These are phyloP conservation scores for Closterium sp. DNA, from an alignment of 139 green algal genomes.

Conservation along the genomic window DNA sequence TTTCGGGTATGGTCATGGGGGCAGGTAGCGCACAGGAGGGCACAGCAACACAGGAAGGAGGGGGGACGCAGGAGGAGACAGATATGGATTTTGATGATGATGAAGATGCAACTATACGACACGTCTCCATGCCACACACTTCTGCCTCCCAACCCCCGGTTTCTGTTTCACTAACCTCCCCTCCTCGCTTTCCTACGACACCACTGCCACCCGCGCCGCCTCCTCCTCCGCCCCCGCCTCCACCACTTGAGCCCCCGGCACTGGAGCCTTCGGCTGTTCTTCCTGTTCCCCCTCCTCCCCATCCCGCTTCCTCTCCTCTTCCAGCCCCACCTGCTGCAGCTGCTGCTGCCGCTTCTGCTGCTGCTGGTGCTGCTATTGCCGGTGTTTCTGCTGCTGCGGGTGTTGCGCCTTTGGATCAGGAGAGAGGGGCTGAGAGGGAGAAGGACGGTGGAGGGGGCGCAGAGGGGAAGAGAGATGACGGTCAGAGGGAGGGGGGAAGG, in stretches of 20 bases:
- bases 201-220: conserved; percentile 24
- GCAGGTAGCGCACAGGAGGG: not conserved
- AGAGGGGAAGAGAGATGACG: not conserved
- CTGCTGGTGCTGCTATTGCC: not conserved
- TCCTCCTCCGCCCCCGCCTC: conserved; percentile 14
- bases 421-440: not conserved
- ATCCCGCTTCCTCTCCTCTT: not conserved
- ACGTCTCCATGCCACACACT: not conserved
- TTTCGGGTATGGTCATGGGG: not conserved
- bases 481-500: not conserved
- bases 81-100: not conserved
- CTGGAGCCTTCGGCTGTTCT: not conserved
- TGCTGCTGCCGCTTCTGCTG: not conserved
- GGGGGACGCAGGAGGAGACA: not conserved
- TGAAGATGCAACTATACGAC: not conserved
- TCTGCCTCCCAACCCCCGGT: not conserved
- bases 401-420: not conserved
- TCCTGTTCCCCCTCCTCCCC: conserved; percentile 10
- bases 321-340: not conserved
- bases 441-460: not conserved
- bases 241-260: conserved; percentile 13
- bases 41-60: not conserved
- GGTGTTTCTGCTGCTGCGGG: not conserved
- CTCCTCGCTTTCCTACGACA: not conserved
- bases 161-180: not conserved